Base-by-base conservation (phyloP, 164 flowering plant genomes). In the Liquidambar formosana region DNA sequence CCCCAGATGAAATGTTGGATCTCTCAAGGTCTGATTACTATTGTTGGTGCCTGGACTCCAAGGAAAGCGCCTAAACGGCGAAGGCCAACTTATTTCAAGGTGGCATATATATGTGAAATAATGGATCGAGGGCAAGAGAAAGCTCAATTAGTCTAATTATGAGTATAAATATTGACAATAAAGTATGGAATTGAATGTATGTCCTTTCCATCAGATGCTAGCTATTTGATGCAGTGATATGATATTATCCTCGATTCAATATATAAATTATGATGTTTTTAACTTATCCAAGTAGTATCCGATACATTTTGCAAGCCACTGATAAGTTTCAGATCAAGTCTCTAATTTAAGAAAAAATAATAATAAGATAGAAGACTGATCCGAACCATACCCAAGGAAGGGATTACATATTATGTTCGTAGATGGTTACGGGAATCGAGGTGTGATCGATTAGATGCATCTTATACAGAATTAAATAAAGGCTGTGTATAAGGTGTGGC, bases 41-140 rank as follows among this genome's bases (percentile, higher is more conserved):
- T 18, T 92, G 93, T 51, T 92, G 97, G 97, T 92, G 97, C 80
- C 73, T 92, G 74, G 97, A 92, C 70, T 73, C 82, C 48, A 73
- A 57, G 65, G 57, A 65, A 63, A 48, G 57, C 26, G 5, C 57
- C 26, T 54, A 19, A 54, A 54, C 3, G 23, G 22, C 19, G 57
- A 19, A 19, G 26, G 41, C 41, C 41, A 33, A 33, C 41, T 33
- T 33, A 6, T 33, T 33, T 6, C 6, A 33, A 33, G 41, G 41
- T 2, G 41, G 41, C 41, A 33, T 33, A 33, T 23, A 68, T 28
- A 1, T 74, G 63, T 46, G 3, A 13, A 57, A 25, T 57, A 25
- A 57, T 28, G 1, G 18, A 57, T 25, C 38, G 18, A 0, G 41
- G 41, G 6, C 41, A 6, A 6, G 11, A 26, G 27, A 57, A 57